phyloP scores from a whole-genome alignment of 176 grass and related monocot genomes.

The Dactylis glomerata region DNA sequence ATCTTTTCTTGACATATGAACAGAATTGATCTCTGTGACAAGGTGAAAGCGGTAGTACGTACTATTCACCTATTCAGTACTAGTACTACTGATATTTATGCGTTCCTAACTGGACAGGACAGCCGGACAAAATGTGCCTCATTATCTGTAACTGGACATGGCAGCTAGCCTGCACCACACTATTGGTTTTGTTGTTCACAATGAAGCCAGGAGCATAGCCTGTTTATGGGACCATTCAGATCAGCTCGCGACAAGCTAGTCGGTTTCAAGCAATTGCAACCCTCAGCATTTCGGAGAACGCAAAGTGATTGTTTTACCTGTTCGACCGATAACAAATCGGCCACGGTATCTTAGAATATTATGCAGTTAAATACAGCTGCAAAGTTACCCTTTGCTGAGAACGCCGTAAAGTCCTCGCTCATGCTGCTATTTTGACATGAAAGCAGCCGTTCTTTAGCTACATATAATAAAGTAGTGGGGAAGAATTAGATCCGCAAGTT shows the following conservation, averaged over 20 bases:
- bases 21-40: background rate
- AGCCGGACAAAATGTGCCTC: background rate
- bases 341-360: background rate
- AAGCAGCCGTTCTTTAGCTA: background rate
- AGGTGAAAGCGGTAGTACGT: background rate
- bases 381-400: background rate
- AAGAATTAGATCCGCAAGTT: background rate
- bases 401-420: background rate
- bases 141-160: background rate
- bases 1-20: background rate
- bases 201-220: background rate
- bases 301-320: background rate
- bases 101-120: background rate
- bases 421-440: background rate
- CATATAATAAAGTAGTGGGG: background rate
- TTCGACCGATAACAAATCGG: background rate
- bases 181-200: background rate
- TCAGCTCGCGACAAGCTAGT: background rate
- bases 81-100: background rate
- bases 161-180: background rate
- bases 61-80: background rate
- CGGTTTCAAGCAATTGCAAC: background rate
- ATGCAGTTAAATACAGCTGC: background rate
- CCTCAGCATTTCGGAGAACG: background rate
- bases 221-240: background rate